Percentiles rank a stretch among this genome's conserved stretches.
Conservation (phyloP, 2,329 filamentous ascomycete genomes). For the Trichoderma pleuroti region DNA sequence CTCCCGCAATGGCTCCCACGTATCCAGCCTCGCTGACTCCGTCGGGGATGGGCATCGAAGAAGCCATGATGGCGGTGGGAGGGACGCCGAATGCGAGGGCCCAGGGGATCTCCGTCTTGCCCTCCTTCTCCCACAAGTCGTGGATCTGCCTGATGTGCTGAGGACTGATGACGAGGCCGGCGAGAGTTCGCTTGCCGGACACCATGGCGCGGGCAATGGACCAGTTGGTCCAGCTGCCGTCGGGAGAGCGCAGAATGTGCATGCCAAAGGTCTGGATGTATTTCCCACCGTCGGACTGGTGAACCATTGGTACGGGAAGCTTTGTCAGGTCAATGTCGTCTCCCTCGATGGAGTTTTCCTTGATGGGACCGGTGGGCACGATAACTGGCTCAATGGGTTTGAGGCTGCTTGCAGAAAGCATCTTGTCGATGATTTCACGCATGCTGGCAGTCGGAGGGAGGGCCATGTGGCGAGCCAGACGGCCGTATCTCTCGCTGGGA, state of each 20-base stretch:
- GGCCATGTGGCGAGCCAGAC: conserved; percentile 41
- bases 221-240: conserved; percentile 29
- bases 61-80: conserved; percentile 46
- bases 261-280: not conserved
- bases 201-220: conserved; percentile 46
- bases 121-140: conserved; percentile 44
- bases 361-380: not conserved
- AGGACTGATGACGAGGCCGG: conserved; percentile 40
- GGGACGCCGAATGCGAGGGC: conserved; percentile 47
- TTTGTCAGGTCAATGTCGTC: not conserved
- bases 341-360: not conserved
- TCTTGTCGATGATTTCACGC: conserved; percentile 40
- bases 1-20: conserved; percentile 44
- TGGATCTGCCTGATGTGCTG: conserved; percentile 47
- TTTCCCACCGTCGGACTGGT: not conserved
- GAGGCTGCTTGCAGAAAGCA: conserved; percentile 26
- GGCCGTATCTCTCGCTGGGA: conserved; percentile 35
- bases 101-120: conserved; percentile 43
- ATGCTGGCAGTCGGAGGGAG: conserved; percentile 36
- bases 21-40: conserved; percentile 48
- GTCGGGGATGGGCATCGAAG: conserved; percentile 47
- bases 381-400: not conserved
- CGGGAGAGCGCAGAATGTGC: not conserved
- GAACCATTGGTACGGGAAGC: not conserved
- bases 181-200: conserved; percentile 39